Percentiles rank a stretch among this genome's conserved stretches.
phyloP scores from a whole-genome alignment of 495 filamentous ascomycete species.

The Penicillium subrubescens region DNA sequence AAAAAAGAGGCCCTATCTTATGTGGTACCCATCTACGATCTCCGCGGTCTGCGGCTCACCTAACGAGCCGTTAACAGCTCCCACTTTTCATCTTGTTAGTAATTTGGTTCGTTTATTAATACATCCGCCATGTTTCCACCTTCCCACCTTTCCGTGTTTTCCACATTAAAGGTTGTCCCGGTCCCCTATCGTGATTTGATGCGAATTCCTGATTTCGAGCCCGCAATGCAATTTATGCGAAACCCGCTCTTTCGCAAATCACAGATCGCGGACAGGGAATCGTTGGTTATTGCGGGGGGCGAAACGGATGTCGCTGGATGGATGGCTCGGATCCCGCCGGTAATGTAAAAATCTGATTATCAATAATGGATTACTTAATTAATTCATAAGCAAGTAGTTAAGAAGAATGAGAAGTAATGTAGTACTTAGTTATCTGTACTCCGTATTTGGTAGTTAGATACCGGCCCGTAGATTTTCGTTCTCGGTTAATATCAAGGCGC shows the following conservation, averaged over 20 bases:
- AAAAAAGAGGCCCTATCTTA: neutral
- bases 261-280: neutral
- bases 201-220: neutral
- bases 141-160: neutral
- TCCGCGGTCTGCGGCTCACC: neutral
- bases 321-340: conserved; percentile 18
- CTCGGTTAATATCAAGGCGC: neutral
- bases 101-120: neutral
- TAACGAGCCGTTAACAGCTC: neutral
- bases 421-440: no score
- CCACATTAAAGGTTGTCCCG: neutral
- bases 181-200: conserved; percentile 1
- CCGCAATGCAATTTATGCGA: conserved; percentile 25
- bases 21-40: neutral
- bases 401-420: no score
- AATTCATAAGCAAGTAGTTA: no score
- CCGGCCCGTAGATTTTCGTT: no score
- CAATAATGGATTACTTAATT: neutral
- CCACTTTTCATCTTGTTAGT: conserved; percentile 6
- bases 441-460: no score
- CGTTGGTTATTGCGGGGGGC: neutral
- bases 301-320: neutral
- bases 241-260: conserved; percentile 13
- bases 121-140: conserved; percentile 18
- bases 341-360: neutral